A percentile compares a stretch with the other conserved stretches of the same genome.
Evolutionary conservation across 1,139 yeast genomes (phyloP).

Genomic region (Starmera stellimalicola): DNA sequence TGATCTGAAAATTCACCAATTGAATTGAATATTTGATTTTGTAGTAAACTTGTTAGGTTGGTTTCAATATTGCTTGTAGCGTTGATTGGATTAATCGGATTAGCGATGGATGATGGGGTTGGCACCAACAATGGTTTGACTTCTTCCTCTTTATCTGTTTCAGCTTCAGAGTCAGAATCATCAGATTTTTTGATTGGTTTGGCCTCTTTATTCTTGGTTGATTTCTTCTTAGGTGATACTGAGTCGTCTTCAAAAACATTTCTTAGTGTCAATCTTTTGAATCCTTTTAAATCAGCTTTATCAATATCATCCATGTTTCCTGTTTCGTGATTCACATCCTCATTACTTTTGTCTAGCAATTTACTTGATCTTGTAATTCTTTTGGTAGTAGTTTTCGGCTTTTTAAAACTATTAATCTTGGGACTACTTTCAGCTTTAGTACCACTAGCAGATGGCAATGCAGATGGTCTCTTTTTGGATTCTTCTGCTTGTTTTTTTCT

Average conservation of each 20-base stretch:
- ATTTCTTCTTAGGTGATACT: not conserved
- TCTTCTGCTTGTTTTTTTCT: not conserved
- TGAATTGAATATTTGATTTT: constrained; percentile 25
- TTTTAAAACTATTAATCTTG: not conserved
- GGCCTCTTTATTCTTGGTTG: constrained; percentile 1
- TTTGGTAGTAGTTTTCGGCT: not conserved
- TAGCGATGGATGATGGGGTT: too few relatives aligned
- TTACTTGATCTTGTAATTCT: constrained; percentile 5
- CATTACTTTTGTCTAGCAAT: not conserved
- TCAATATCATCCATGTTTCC: too few relatives aligned
- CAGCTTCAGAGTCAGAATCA: not conserved
- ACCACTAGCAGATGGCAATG: not conserved
- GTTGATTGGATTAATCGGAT: not conserved
- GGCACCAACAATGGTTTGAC: too few relatives aligned
- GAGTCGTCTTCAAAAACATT: not conserved
- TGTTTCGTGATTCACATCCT: not conserved
- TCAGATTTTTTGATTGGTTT: not conserved
- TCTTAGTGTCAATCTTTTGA: not conserved
- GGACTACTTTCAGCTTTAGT: not conserved
- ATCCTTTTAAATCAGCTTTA: not conserved
- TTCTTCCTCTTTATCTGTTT: too few relatives aligned
- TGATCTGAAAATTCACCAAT: constrained; percentile 24
- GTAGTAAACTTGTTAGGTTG: constrained; percentile 22
- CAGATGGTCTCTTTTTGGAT: not conserved
- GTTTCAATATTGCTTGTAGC: constrained; percentile 4